These are phyloP conservation scores for Elsinoe necatrix DNA, from an alignment of 2,329 filamentous ascomycete genomes.

Conservation along the genomic window DNA sequence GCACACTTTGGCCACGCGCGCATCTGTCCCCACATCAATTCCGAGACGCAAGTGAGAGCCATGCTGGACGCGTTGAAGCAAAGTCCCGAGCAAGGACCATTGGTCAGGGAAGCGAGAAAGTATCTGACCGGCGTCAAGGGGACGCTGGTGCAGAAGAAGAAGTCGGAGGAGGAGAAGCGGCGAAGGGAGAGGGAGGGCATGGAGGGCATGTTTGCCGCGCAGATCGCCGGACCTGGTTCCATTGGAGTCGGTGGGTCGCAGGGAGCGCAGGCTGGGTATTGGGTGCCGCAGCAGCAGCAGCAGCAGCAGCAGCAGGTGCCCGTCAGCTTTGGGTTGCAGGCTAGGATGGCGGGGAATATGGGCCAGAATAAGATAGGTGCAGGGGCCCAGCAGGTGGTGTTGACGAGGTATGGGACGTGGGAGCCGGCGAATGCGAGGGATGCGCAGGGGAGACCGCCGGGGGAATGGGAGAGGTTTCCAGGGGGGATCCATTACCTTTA, in stretches of 20 bases:
- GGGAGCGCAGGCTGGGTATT: not conserved
- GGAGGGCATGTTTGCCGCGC: not conserved
- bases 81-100: conserved; percentile 46
- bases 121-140: conserved; percentile 52
- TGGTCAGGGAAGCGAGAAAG: conserved; percentile 47
- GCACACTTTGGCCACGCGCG: conserved; percentile 50
- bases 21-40: conserved; percentile 54
- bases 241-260: too few species aligned
- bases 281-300: not conserved
- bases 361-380: not conserved
- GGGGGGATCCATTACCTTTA: not conserved
- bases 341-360: not conserved
- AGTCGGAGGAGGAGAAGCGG: conserved; percentile 30
- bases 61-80: conserved; percentile 56
- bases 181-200: conserved; percentile 18
- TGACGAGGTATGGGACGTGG: conserved; percentile 1
- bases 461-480: not conserved
- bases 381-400: not conserved
- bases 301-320: not conserved
- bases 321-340: not conserved
- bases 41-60: conserved; percentile 52
- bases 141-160: conserved; percentile 47
- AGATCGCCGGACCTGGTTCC: not conserved
- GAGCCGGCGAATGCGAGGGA: not conserved
- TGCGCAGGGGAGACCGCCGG: not conserved